Evolutionary conservation across 257 asterid species (phyloP).

Genomic region (Fraxinus cuspidata): DNA sequence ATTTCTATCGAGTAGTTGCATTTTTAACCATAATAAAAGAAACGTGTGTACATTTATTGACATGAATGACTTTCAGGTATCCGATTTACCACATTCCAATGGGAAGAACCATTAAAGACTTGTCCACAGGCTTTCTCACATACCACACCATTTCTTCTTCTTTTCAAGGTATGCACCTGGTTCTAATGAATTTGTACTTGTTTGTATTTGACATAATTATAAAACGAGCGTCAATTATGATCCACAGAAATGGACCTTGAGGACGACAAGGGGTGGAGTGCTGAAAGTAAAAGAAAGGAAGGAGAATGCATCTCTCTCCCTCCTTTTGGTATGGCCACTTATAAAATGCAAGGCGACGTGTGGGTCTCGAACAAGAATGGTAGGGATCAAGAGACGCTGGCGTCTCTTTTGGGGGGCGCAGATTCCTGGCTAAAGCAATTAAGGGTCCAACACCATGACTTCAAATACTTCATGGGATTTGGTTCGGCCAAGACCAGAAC

Average conservation of each 20-base stretch:
- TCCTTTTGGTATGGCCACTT: constrained; percentile 75
- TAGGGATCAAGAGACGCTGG: constrained; percentile 39
- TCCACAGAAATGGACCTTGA: constrained; percentile 40
- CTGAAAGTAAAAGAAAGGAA: constrained; percentile 32
- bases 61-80: constrained; percentile 45
- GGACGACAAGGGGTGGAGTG: constrained; percentile 25
- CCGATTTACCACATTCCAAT: constrained; percentile 82
- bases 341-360: constrained; percentile 66
- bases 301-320: constrained; percentile 44
- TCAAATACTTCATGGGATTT: constrained; percentile 31
- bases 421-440: constrained; percentile 46
- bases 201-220: not conserved
- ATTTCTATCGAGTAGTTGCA: not conserved
- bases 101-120: constrained; percentile 54
- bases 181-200: not conserved
- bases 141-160: constrained; percentile 83
- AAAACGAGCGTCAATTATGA: not conserved
- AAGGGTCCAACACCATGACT: constrained; percentile 42
- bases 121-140: constrained; percentile 71
- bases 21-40: not conserved
- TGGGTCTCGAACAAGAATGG: constrained; percentile 54
- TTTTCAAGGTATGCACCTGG: constrained; percentile 56
- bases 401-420: constrained; percentile 30
- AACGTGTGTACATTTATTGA: not conserved
- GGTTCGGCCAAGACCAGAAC: not conserved